These are phyloP conservation scores for Cryptococcus amylolentus DNA, from an alignment of 1,284 basidiomycete species.

Conservation along the genomic window DNA sequence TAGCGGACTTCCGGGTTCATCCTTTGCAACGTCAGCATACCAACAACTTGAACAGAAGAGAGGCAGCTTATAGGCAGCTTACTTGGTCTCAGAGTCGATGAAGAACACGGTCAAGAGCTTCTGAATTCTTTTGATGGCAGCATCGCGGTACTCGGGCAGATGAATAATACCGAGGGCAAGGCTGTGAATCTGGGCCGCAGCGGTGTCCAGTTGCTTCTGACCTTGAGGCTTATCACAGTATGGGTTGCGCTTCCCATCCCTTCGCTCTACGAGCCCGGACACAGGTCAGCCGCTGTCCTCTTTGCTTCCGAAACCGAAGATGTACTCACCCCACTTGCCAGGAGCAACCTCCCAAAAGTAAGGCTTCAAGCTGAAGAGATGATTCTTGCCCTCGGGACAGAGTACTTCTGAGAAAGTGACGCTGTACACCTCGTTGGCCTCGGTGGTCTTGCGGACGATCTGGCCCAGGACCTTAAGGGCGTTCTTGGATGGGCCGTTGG, in stretches of 20 bases:
- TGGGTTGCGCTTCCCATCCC: slow-evolving; percentile 37
- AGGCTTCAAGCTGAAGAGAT: slow-evolving; percentile 33
- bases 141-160: slow-evolving; percentile 9
- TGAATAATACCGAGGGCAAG: slow-evolving; percentile 19
- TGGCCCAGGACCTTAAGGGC: slow-evolving; percentile 12
- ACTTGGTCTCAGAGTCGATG: slow-evolving; percentile 28
- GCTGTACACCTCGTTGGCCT: slow-evolving; percentile 17
- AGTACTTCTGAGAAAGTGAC: slow-evolving; percentile 24
- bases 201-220: slow-evolving; percentile 28
- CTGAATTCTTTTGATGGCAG: slow-evolving; percentile 10
- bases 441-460: slow-evolving; percentile 4
- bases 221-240: slow-evolving; percentile 27
- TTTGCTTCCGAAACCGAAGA: background rate
- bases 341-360: slow-evolving; percentile 31
- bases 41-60: too few species aligned
- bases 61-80: background rate
- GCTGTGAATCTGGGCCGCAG: slow-evolving; percentile 17
- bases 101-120: slow-evolving; percentile 33
- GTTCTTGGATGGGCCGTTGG: background rate
- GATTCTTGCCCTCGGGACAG: slow-evolving; percentile 26
- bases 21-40: background rate
- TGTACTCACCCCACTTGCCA: slow-evolving; percentile 27
- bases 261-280: slow-evolving; percentile 17
- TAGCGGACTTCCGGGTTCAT: slow-evolving; percentile 35
- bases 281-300: background rate